Base-by-base conservation (phyloP, 805 yeast genomes). In the Candida ortonii region DNA sequence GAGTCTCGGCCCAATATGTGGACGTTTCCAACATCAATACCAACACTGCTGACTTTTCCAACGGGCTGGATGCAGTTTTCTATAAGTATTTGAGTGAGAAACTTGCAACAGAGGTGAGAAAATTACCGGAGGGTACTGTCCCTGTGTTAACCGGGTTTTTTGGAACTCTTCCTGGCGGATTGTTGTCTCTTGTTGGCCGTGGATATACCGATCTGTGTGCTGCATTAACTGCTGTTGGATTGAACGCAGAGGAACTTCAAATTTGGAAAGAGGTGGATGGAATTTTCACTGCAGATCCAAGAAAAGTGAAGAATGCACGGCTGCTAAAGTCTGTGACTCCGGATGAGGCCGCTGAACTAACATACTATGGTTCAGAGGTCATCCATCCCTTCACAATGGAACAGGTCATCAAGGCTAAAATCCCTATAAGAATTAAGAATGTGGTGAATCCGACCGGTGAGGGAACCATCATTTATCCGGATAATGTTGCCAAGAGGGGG, bases 251-350 rank as follows among this genome's bases (percentile, higher is more conserved):
- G 28, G 98, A 93, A 63, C 70, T 93, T 43, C 98, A 93, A 65
- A 86, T 93, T 31, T 93, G 98, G 98, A 93, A 93, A 53, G 98
- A 93, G 67, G 98, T 93, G 33, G 98, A 93, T 59, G 98, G 98
- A 51, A 93, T 93, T 24, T 93, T 93, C 68, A 89, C 97, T 1
- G 98, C 98, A 3, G 98, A 93, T 59, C 98, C 98, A 25, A 72
- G 98, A 42, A 93, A 93, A 52, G 97, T 93, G 18, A 82, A 88
- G 22, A 78, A 77, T 36, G 98, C 98, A 3, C 72, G 95, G 49
- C 68, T 90, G 33, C 69, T 93, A 45, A 76, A 78, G 38, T 77
- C 87, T 34, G 96, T 93, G 44, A 93, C 97, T 0, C 98, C 98
- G 4, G 97, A 93, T 57, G 98, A 93, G 66, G 98, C 98, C 4